A percentile compares a stretch with the other conserved stretches of the same genome.
Evolutionary conservation across 1,284 basidiomycete species (phyloP).

Genomic region (Amylostereum areolatum): DNA sequence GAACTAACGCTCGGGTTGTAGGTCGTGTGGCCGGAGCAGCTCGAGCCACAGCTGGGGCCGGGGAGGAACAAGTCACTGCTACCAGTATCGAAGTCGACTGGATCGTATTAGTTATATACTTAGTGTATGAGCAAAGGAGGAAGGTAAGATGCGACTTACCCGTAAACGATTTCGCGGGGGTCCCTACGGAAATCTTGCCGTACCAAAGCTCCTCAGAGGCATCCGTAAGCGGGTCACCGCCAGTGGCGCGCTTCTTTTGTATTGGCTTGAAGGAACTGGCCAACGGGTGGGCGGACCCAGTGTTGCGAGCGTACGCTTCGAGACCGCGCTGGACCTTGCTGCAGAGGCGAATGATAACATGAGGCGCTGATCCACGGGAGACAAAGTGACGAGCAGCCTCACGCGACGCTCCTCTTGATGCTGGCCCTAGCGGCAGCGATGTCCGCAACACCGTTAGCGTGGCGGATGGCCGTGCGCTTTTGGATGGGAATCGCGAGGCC

Average conservation of each 20-base stretch:
- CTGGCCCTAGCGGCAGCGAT: background rate
- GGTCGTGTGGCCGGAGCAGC: conserved; percentile 27
- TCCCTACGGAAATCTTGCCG: conserved; percentile 9
- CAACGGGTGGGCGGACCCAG: conserved; percentile 6
- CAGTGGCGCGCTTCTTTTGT: conserved; percentile 3
- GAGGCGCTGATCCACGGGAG: too few relatives aligned
- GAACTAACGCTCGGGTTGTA: conserved; percentile 28
- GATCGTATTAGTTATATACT: background rate
- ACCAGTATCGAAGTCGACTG: conserved; percentile 24
- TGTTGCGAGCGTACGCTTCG: conserved; percentile 8
- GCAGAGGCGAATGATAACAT: background rate
- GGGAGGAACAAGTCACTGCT: conserved; percentile 26
- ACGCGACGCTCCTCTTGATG: conserved; percentile 1
- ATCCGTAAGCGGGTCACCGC: conserved; percentile 6
- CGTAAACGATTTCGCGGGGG: conserved; percentile 7
- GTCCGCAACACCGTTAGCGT: conserved; percentile 2
- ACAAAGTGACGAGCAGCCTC: background rate
- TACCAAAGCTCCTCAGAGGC: conserved; percentile 9
- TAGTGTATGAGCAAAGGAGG: background rate
- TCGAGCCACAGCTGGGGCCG: conserved; percentile 15
- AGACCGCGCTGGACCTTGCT: conserved; percentile 8
- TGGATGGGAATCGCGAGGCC: conserved; percentile 4
- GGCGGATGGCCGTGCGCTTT: conserved; percentile 3
- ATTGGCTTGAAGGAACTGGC: background rate
- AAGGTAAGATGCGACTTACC: conserved; percentile 7